Evolutionary conservation across 225 moss, liverwort and hornwort species (phyloP), one percentile per base, ranked within the genome.

Genomic region (Sphagnum tenellum): DNA sequence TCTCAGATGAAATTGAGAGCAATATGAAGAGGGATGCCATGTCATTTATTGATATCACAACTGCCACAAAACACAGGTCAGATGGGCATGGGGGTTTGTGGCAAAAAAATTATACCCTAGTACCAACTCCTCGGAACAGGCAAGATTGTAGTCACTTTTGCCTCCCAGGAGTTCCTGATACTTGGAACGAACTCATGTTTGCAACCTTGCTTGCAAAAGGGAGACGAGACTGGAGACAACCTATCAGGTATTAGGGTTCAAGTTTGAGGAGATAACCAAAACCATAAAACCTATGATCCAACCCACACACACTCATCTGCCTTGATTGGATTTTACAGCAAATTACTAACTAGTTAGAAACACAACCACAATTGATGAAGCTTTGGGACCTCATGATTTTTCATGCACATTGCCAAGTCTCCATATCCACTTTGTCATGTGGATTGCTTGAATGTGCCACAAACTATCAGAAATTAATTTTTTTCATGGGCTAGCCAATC

Each of bases 81-180:
- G 94, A 94, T 2, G 94, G 91, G 2, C 94, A 94, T 0, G 83
- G 89, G 12, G 78, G 85, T 2, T 67, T 86, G 5, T 84, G 77
- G 8, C 0, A 78, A 74, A 57, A 86, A 77, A 57, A 81, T 50
- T 4, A 29, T 29, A 29, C 29, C 29, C 29, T 29, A 29, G 91
- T 86, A 2, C 13, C 59, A 5, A 73, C 75, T 50, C 87, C 91
- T 0, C 65, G 70, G 14, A 91, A 94, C 9, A 75, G 53, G 4
- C 94, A 91, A 13, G 94, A 94, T 7, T 94, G 94, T 49, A 89
- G 89, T 58, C 94, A 94, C 64, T 94, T 91, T 56, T 94, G 94
- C 74, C 77, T 94, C 62, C 91, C 94, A 0, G 94, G 94, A 4
- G 94, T 94, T 49, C 94, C 94, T 0, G 94, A 94, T 45, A 73